Percentiles rank a stretch among this genome's conserved stretches.
Conservation (phyloP, 169 alveolate genomes). For the Plasmodium yoelii region DNA sequence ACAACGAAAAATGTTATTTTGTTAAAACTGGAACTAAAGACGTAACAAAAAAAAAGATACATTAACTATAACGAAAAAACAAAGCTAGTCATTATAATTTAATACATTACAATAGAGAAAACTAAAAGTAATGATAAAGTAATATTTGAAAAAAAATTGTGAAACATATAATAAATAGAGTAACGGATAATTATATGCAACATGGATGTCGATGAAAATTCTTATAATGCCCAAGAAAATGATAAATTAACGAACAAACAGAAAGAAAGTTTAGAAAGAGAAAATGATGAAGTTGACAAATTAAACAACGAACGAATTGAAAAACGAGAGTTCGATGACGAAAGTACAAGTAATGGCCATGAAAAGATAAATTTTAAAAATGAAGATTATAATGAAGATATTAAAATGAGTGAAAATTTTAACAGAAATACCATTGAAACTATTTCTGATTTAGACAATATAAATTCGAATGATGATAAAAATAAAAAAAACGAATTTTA, state of each 20-base stretch:
- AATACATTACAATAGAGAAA: too few relatives aligned
- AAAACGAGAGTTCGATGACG: background rate
- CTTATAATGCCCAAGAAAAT: background rate
- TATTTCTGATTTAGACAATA: conserved; percentile 17
- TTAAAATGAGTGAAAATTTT: conserved; percentile 7
- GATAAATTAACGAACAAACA: background rate
- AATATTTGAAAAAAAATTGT: background rate
- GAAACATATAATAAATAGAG: background rate
- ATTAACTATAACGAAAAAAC: conserved; percentile 2
- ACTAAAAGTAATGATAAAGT: too few relatives aligned
- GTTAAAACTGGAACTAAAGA: conserved; percentile 7
- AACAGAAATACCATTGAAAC: conserved; percentile 44
- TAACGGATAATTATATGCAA: background rate
- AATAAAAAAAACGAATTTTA: background rate
- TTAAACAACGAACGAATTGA: background rate
- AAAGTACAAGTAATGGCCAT: background rate
- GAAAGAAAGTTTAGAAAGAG: background rate
- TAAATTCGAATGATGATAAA: background rate
- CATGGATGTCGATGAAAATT: background rate
- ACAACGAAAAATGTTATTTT: conserved; percentile 36
- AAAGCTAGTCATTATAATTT: background rate
- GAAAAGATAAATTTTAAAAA: conserved; percentile 16
- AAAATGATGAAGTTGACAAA: background rate
- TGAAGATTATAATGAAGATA: conserved; percentile 3
- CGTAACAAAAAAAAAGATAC: conserved; percentile 1